Conservation (phyloP, 2,329 filamentous ascomycete species). For the Pestalotiopsis sp. region DNA sequence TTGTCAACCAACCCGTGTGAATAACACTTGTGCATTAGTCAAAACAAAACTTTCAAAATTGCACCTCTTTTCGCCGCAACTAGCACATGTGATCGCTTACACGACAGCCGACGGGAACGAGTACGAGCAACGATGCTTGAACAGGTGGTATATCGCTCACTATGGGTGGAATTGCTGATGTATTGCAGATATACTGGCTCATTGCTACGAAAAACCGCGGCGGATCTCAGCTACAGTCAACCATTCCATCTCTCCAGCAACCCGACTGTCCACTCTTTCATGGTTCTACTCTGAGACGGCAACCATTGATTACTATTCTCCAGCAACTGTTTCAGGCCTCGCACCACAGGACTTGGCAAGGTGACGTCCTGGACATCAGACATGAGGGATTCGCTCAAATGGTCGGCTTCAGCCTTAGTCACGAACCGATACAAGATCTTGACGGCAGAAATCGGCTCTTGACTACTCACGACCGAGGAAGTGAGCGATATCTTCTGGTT, state of each 20-base stretch:
- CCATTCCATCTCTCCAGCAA: conserved; percentile 56
- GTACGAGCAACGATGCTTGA: not conserved
- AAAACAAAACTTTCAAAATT: conserved; percentile 35
- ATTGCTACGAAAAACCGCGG: not conserved
- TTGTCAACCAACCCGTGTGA: conserved; percentile 55
- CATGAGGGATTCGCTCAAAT: conserved; percentile 51
- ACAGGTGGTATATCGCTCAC: not conserved
- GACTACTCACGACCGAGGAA: conserved; percentile 35
- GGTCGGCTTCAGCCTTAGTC: conserved; percentile 45
- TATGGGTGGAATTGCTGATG: not conserved
- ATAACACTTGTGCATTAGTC: conserved; percentile 66
- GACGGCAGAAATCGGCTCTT: conserved; percentile 41
- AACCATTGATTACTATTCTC: conserved; percentile 52
- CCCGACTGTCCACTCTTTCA: conserved; percentile 70
- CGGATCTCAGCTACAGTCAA: not conserved
- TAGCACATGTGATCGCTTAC: not conserved
- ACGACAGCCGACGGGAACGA: not conserved
- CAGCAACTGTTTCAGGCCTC: conserved; percentile 46
- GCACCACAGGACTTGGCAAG: conserved; percentile 55
- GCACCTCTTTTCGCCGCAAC: not conserved
- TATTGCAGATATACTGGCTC: not conserved
- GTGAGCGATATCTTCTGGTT: conserved; percentile 59
- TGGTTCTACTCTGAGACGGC: conserved; percentile 57
- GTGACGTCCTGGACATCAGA: conserved; percentile 63
- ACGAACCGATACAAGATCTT: conserved; percentile 58